These are phyloP conservation scores for Gentiana straminea DNA, from an alignment of 257 asterid genomes.

Conservation along the genomic window DNA sequence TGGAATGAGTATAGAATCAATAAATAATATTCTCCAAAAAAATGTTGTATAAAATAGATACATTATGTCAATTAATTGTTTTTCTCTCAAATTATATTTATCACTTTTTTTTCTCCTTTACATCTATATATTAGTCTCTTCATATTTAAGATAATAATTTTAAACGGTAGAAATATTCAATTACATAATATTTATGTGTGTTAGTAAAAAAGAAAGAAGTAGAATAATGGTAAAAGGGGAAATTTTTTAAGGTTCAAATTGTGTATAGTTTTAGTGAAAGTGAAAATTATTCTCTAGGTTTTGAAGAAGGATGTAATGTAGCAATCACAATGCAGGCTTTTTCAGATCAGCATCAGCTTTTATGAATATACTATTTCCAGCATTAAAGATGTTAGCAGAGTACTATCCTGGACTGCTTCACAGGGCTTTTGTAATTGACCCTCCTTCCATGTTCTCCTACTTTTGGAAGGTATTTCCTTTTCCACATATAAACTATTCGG, in stretches of 20 bases:
- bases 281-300: slow-evolving; percentile 13
- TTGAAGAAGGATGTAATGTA: slow-evolving; percentile 22
- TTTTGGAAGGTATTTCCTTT: slow-evolving; percentile 75
- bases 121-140: no score
- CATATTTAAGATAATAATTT: no score
- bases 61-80: slow-evolving; percentile 15
- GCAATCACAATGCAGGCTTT: slow-evolving; percentile 60
- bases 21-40: no score
- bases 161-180: background rate
- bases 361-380: slow-evolving; percentile 62
- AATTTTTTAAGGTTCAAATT: no score
- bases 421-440: slow-evolving; percentile 80
- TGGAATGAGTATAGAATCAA: no score
- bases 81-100: no score
- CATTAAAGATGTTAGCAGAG: slow-evolving; percentile 69
- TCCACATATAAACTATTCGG: background rate
- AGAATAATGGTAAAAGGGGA: background rate
- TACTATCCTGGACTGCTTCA: slow-evolving; percentile 73
- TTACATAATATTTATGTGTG: slow-evolving; percentile 34
- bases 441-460: slow-evolving; percentile 80
- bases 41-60: no score
- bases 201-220: slow-evolving; percentile 20
- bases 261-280: background rate
- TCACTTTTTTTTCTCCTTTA: no score
- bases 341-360: slow-evolving; percentile 93